Base-by-base conservation (phyloP, 2,329 filamentous ascomycete species). In the Onygena corvina region DNA sequence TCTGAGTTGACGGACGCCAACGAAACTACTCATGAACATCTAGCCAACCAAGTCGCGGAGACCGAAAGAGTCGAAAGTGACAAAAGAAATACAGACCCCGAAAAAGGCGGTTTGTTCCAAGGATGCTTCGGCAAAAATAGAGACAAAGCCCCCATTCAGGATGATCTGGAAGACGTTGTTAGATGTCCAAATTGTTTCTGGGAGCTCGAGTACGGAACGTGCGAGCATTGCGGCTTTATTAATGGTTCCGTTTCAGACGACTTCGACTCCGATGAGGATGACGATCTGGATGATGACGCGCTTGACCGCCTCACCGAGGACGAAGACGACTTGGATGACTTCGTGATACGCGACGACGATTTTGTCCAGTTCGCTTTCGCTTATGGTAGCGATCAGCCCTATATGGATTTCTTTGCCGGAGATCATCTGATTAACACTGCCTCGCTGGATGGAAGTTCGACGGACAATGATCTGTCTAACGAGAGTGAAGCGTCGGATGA, bases 21-120 rank as follows among this genome's bases (percentile, higher is more conserved):
- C 40, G 81, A 84, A 63, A 80, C 77, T 1, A 68, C 76, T 3
- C 75, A 78, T 42, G 76, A 83, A 58, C 80, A 84, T 60, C 61
- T 64, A 23, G 64, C 71, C 55, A 74, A 73, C 61, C 76, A 76
- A 55, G 70, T 70, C 35, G 77, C 81, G 54, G 81, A 83, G 61
- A 74, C 75, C 7, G 71, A 75, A 33, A 68, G 70, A 40, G 70
- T 84, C 6, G 77, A 81, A 29, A 68, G 67, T 40, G 81, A 84
- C 63, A 81, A 74, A 56, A 70, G 71, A 46, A 76, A 75, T 53
- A 62, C 58, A 1, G 65, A 78, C 55, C 61, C 64, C 3, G 62
- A 61, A 36, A 69, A 64, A 21, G 75, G 75, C 16, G 81, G 81
- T 2, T 64, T 84, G 3, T 85, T 84, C 65, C 76, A 76, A 53